phyloP scores from a whole-genome alignment of 139 green algal species.

The Chlorella sp. region DNA sequence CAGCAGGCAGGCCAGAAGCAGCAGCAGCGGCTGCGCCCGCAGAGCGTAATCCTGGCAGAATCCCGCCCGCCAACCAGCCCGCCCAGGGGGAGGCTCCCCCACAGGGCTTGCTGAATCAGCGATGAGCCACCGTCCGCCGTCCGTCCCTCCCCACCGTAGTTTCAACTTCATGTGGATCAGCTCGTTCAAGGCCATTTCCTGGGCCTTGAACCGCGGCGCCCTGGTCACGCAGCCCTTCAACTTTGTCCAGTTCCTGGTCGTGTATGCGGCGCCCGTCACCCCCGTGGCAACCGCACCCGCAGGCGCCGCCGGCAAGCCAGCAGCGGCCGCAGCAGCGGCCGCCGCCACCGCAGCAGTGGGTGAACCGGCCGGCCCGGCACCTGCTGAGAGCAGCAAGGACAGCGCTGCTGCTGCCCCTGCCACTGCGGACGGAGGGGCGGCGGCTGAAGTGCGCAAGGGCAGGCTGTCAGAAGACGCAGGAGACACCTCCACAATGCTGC shows the following conservation, averaged over 20 bases:
- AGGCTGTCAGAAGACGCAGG: conserved; percentile 13
- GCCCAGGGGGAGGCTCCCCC: no score
- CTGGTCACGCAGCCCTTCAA: not conserved
- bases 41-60: no score
- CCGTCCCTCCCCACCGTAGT: not conserved
- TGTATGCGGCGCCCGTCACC: conserved; percentile 17
- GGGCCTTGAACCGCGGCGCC: conserved; percentile 18
- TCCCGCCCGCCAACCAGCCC: no score
- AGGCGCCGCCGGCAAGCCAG: no score
- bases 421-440: not conserved
- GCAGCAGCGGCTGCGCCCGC: not conserved
- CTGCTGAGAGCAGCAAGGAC: not conserved
- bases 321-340: not conserved
- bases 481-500: not conserved
- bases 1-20: no score
- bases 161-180: conserved; percentile 3
- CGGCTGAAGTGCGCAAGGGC: not conserved
- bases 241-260: conserved; percentile 2
- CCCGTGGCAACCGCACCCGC: not conserved
- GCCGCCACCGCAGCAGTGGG: not conserved
- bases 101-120: no score
- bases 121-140: no score
- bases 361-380: not conserved
- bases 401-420: not conserved
- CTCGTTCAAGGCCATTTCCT: conserved; percentile 18